phyloP scores from a whole-genome alignment of 1,284 basidiomycete species.

The Paramarasmius palmivorus region DNA sequence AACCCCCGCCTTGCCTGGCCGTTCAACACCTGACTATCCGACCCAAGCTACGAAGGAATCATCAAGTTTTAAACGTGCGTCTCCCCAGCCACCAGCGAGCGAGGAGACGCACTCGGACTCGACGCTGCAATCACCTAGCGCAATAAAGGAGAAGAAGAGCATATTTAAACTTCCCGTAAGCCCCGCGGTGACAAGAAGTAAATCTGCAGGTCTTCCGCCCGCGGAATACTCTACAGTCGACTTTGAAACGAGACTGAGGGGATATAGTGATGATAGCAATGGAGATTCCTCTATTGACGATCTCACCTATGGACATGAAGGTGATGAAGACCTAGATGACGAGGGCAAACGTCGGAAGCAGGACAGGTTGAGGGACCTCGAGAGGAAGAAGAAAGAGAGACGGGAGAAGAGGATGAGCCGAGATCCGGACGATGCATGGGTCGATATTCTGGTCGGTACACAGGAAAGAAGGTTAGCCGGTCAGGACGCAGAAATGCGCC shows the following conservation, averaged over 20 bases:
- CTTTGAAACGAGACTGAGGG: constrained; percentile 71
- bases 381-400: constrained; percentile 18
- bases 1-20: neutral
- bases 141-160: constrained; percentile 1
- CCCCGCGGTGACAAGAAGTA: neutral
- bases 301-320: constrained; percentile 18
- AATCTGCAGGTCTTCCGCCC: constrained; percentile 31
- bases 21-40: neutral
- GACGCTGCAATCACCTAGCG: constrained; percentile 14
- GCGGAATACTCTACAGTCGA: constrained; percentile 72
- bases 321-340: constrained; percentile 33
- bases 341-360: neutral
- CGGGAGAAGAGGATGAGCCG: constrained; percentile 35
- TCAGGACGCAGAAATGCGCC: constrained; percentile 50
- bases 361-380: constrained; percentile 7
- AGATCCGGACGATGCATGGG: constrained; percentile 69
- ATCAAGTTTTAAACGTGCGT: neutral
- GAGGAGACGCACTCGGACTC: constrained; percentile 36
- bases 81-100: constrained; percentile 19
- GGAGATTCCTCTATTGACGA: constrained; percentile 11
- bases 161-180: constrained; percentile 9
- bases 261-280: constrained; percentile 62
- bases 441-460: constrained; percentile 80
- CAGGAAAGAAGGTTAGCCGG: constrained; percentile 57
- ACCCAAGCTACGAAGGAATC: no score